These are phyloP conservation scores for Globisporangium nunn DNA, from an alignment of 352 stramenopile genomes.

Conservation along the genomic window DNA sequence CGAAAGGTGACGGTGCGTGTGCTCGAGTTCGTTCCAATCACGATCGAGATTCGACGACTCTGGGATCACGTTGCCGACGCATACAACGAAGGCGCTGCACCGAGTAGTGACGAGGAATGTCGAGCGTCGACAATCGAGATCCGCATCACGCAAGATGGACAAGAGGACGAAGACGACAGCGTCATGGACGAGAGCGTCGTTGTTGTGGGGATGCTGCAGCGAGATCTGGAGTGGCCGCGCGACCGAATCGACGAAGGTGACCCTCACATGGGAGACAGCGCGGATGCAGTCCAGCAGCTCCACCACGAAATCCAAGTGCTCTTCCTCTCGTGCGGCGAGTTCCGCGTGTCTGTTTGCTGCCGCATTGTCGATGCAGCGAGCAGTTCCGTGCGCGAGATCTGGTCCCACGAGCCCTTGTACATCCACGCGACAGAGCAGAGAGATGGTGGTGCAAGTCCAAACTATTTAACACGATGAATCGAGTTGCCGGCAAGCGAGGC, in stretches of 20 bases:
- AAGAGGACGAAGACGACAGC: slow-evolving; percentile 4
- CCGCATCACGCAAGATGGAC: slow-evolving; percentile 25
- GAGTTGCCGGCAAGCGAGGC: too few relatives aligned
- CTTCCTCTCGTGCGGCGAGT: slow-evolving; percentile 59
- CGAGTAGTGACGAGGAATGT: not conserved
- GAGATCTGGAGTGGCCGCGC: slow-evolving; percentile 8
- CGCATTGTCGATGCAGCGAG: not conserved
- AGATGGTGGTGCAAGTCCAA: too few relatives aligned
- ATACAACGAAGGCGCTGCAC: not conserved
- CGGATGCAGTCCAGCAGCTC: not conserved
- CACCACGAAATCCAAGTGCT: slow-evolving; percentile 35
- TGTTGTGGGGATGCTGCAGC: slow-evolving; percentile 31
- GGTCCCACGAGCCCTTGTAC: slow-evolving; percentile 39
- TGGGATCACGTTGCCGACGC: not conserved
- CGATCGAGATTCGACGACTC: slow-evolving; percentile 3
- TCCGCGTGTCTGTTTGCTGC: slow-evolving; percentile 31
- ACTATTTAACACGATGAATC: not conserved
- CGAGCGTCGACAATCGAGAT: slow-evolving; percentile 17
- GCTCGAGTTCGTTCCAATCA: slow-evolving; percentile 11
- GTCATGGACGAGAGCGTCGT: slow-evolving; percentile 23
- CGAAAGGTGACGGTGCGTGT: slow-evolving; percentile 2
- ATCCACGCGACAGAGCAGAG: slow-evolving; percentile 20
- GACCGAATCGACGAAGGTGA: not conserved
- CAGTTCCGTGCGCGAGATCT: slow-evolving; percentile 19
- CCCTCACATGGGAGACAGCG: not conserved